Base-by-base conservation (phyloP, 805 yeast species). In the Cyberlindnera veronae region DNA sequence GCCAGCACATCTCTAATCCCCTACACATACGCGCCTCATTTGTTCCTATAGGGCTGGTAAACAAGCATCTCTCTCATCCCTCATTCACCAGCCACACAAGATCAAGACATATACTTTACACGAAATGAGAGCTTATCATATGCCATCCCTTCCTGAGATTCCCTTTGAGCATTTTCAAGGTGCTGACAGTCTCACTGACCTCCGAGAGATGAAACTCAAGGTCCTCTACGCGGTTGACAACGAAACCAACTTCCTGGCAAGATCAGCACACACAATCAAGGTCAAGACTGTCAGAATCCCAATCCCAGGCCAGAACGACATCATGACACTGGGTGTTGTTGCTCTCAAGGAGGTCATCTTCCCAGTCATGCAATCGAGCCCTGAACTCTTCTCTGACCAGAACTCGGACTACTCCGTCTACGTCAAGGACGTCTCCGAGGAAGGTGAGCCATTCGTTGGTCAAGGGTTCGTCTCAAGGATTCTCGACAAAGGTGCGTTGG, bases 361-460 rank as follows among this genome's bases (percentile, higher is more conserved):
- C 53, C 58, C 69, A 2, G 57, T 70, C 14, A 46, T 61, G 32
- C 70, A 63, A 9, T 75, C 82, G 32, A 66, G 71, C 28, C 76
- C 76, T 4, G 76, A 70, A 43, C 55, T 65, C 38, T 68, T 70
- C 35, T 28, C 40, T 3, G 55, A 51, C 34, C 51, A 71, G 14
- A 33, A 72, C 51, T 50, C 61, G 47, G 66, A 79, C 66, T 60
- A 72, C 67, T 62, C 79, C 48, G 46, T 72, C 47, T 57, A 66
- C 42, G 55, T 75, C 38, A 49, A 77, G 58, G 66, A 79, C 61
- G 54, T 76, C 54, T 52, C 76, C 39, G 66, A 79, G 59, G 66
- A 72, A 60, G 63, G 76, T 64, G 67, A 78, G 66, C 65, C 80
- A 53, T 60, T 71, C 58, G 71, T 66, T 53, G 74, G 73, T 4